These are phyloP conservation scores for Babesia bigemina DNA, from an alignment of 169 alveolate species.

Conservation along the genomic window DNA sequence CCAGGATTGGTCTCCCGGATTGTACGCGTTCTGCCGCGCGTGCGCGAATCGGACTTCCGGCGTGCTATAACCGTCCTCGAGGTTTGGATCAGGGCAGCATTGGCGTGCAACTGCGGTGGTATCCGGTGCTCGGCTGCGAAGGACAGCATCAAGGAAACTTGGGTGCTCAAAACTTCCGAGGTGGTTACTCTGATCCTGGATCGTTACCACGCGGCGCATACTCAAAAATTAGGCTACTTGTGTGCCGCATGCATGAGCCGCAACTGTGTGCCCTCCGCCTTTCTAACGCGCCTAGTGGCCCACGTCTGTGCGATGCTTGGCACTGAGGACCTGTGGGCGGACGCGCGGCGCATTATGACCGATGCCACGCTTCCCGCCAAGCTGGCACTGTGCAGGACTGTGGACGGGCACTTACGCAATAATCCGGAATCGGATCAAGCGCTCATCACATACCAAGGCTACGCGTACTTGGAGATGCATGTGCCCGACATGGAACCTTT, in stretches of 20 bases:
- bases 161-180: conserved; percentile 24
- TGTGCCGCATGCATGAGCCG: conserved; percentile 6
- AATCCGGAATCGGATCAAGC: neutral
- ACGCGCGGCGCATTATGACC: neutral
- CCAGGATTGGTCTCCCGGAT: conserved; percentile 58
- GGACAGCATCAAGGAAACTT: neutral
- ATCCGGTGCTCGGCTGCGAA: neutral
- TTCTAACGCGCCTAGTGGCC: neutral
- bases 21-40: neutral
- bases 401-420: neutral
- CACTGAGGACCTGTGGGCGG: neutral
- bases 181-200: neutral
- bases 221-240: neutral
- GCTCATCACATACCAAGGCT: conserved; percentile 13
- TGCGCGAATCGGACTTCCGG: conserved; percentile 20
- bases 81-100: conserved; percentile 24
- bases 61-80: conserved; percentile 12
- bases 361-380: neutral
- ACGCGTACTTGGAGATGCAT: conserved; percentile 7
- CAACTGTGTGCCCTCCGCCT: neutral
- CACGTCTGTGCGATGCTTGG: neutral
- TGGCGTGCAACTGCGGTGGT: conserved; percentile 25
- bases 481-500: conserved; percentile 1
- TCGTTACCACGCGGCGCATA: neutral
- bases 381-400: neutral